phyloP scores from a whole-genome alignment of 257 asterid species.

The Thymus quinquecostatus region DNA sequence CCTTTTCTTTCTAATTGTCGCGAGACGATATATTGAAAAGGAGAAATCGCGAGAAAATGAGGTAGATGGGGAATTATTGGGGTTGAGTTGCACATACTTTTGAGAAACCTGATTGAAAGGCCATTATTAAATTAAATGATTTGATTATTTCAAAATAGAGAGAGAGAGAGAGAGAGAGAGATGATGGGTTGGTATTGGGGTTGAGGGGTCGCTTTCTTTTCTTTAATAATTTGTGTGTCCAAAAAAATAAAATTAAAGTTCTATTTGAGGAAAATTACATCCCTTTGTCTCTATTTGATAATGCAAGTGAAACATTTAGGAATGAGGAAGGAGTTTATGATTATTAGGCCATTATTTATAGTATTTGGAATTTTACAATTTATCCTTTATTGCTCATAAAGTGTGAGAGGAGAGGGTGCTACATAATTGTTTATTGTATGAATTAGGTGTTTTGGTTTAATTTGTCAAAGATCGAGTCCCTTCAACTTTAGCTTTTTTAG shows the following conservation, averaged over 20 bases:
- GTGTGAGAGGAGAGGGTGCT: too few species aligned
- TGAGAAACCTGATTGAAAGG: constrained; percentile 28
- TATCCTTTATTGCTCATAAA: too few species aligned
- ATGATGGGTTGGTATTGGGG: constrained; percentile 5
- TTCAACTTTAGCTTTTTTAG: too few species aligned
- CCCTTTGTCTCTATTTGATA: neutral
- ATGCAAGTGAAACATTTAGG: too few species aligned
- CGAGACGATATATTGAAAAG: too few species aligned
- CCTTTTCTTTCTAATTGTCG: too few species aligned
- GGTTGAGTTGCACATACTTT: constrained; percentile 35
- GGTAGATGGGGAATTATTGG: constrained; percentile 32
- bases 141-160: constrained; percentile 24
- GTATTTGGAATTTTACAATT: too few species aligned
- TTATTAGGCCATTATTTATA: too few species aligned
- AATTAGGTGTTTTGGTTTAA: too few species aligned
- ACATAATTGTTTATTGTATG: too few species aligned
- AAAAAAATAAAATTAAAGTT: neutral
- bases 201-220: neutral
- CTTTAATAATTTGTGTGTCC: neutral
- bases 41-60: neutral
- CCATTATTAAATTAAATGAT: constrained; percentile 28
- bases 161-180: neutral
- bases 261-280: neutral
- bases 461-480: too few species aligned
- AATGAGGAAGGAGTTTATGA: too few species aligned